Percentiles rank a stretch among this genome's conserved stretches.
Conservation (phyloP, 1,284 basidiomycete species). For the Sanghuangporus weigelae region DNA sequence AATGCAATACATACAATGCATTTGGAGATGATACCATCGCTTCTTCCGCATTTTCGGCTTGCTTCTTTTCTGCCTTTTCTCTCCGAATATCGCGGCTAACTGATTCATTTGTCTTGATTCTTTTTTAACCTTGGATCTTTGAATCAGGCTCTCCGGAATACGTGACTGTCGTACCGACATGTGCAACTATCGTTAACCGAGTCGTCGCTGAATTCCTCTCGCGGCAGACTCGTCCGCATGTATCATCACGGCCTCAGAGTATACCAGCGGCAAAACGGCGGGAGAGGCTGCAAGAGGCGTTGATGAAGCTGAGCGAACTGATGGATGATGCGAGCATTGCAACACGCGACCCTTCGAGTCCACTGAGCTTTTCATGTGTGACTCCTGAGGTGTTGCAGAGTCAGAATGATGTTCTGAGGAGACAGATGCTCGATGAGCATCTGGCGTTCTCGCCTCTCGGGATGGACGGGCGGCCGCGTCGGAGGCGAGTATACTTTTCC, state of each 20-base stretch:
- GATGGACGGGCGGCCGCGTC: slow-evolving; percentile 49
- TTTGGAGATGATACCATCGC: not conserved
- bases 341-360: slow-evolving; percentile 48
- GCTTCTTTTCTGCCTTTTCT: not conserved
- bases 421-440: slow-evolving; percentile 41
- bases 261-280: not conserved
- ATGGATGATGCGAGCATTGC: slow-evolving; percentile 42
- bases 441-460: slow-evolving; percentile 54
- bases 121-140: slow-evolving; percentile 4
- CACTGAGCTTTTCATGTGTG: slow-evolving; percentile 66
- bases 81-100: no score
- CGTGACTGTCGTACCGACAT: slow-evolving; percentile 44
- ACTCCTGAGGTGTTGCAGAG: slow-evolving; percentile 43
- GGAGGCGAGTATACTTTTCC: slow-evolving; percentile 42
- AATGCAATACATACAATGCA: no score
- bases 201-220: slow-evolving; percentile 57
- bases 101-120: not conserved
- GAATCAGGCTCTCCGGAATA: slow-evolving; percentile 43
- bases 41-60: not conserved
- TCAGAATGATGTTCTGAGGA: slow-evolving; percentile 44
- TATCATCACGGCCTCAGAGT: not conserved
- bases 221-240: slow-evolving; percentile 38
- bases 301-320: slow-evolving; percentile 47
- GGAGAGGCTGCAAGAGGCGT: slow-evolving; percentile 49
- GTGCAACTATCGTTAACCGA: slow-evolving; percentile 61